These are phyloP conservation scores for Penicillium subrubescens DNA, from an alignment of 495 filamentous ascomycete genomes.

Conservation along the genomic window DNA sequence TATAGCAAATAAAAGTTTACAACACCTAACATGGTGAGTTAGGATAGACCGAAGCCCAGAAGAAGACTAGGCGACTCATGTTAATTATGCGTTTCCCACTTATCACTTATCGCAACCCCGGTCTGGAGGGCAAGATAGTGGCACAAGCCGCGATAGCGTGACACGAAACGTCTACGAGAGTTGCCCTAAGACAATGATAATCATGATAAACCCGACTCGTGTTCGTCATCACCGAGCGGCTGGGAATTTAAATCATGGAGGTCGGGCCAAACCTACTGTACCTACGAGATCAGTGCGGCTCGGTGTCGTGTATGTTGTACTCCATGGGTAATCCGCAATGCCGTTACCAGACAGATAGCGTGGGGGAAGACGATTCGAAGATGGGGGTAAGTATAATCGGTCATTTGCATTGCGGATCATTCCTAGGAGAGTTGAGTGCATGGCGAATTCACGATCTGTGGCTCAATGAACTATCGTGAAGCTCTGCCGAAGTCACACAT, in stretches of 20 bases:
- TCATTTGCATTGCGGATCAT: not conserved
- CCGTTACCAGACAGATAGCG: not conserved
- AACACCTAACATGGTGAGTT: not conserved
- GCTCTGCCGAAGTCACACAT: not conserved
- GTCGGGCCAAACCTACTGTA: not conserved
- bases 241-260: constrained; percentile 1
- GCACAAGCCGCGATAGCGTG: not conserved
- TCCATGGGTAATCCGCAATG: not conserved
- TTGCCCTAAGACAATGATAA: not conserved
- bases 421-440: not conserved
- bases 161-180: constrained; percentile 1
- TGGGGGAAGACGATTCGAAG: not conserved
- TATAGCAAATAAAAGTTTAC: not conserved
- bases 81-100: not conserved
- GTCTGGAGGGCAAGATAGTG: not conserved
- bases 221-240: constrained; percentile 2
- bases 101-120: not conserved
- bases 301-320: not conserved
- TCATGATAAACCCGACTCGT: constrained; percentile 2
- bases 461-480: not conserved
- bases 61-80: not conserved
- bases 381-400: not conserved
- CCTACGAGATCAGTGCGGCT: not conserved
- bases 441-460: not conserved
- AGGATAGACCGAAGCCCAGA: not conserved